A percentile compares a stretch with the other conserved stretches of the same genome.
These are phyloP conservation scores for Botrytis sinoallii DNA, from an alignment of 2,329 filamentous ascomycete species.

Conservation along the genomic window DNA sequence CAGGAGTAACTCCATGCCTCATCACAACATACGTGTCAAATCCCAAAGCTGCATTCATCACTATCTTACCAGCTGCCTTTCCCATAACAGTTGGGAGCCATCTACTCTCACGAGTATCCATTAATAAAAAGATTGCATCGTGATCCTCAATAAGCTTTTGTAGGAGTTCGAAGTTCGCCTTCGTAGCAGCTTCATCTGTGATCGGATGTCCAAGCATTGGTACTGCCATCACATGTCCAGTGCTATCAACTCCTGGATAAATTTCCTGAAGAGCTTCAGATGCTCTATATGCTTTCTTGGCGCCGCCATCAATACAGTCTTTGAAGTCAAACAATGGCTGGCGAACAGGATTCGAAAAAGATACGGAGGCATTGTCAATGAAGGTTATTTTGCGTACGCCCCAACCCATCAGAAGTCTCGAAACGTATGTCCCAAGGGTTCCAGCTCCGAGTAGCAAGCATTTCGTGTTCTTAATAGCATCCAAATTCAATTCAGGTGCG, in stretches of 20 bases:
- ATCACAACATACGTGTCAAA: constrained; percentile 98
- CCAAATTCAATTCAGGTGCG: constrained; percentile 80
- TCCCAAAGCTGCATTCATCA: constrained; percentile 92
- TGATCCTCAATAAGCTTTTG: constrained; percentile 75
- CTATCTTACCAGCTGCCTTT: constrained; percentile 87
- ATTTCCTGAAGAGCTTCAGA: constrained; percentile 79
- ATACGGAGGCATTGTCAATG: constrained; percentile 88
- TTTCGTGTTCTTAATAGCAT: constrained; percentile 82
- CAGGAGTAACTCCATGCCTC: constrained; percentile 75
- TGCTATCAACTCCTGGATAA: constrained; percentile 82
- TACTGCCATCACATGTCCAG: constrained; percentile 78
- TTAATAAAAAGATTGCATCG: constrained; percentile 91
- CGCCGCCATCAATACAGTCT: constrained; percentile 83
- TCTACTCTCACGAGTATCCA: constrained; percentile 91
- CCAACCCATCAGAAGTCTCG: constrained; percentile 90
- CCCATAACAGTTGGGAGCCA: constrained; percentile 97
- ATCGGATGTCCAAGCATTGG: constrained; percentile 96
- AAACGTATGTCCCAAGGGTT: constrained; percentile 90
- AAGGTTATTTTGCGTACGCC: constrained; percentile 94
- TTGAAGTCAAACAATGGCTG: constrained; percentile 89
- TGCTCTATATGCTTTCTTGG: constrained; percentile 76
- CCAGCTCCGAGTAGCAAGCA: constrained; percentile 90
- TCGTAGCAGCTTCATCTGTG: constrained; percentile 65
- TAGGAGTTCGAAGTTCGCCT: constrained; percentile 71
- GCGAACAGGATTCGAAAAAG: constrained; percentile 93